phyloP scores from a whole-genome alignment of 345 rosid species.

The Salix koriyanagi region DNA sequence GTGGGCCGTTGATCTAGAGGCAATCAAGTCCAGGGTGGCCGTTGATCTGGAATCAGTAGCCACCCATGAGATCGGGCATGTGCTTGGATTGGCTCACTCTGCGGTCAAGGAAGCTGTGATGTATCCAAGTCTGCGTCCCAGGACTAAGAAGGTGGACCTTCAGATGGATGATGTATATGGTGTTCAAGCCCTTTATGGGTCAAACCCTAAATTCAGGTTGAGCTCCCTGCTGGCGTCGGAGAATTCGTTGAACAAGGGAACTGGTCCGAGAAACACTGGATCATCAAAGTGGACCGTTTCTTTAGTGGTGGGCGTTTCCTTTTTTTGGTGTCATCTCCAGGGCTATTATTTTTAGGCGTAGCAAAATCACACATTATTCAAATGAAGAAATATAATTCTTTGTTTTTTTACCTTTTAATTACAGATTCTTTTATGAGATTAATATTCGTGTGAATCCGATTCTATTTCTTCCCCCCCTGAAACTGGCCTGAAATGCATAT shows the following conservation, averaged over 20 bases:
- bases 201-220: conserved; percentile 64
- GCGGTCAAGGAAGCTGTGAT: conserved; percentile 79
- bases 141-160: conserved; percentile 58
- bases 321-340: background rate
- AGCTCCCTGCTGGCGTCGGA: conserved; percentile 57
- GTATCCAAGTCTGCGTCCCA: conserved; percentile 79
- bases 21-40: conserved; percentile 48
- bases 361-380: background rate
- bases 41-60: conserved; percentile 94
- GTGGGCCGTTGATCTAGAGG: conserved; percentile 62
- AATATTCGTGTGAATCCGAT: background rate
- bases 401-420: background rate
- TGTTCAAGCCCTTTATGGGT: conserved; percentile 61
- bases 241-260: conserved; percentile 41
- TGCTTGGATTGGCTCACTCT: conserved; percentile 76
- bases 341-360: background rate
- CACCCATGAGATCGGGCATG: conserved; percentile 90
- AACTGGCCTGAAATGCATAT: no score
- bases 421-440: background rate
- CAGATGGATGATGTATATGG: conserved; percentile 86
- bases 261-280: conserved; percentile 5
- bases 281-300: conserved; percentile 28
- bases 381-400: background rate
- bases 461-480: background rate
- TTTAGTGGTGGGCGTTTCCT: conserved; percentile 21